Conservation (phyloP, 2,329 filamentous ascomycete genomes). For the Pseudofabraea citricarpa region DNA sequence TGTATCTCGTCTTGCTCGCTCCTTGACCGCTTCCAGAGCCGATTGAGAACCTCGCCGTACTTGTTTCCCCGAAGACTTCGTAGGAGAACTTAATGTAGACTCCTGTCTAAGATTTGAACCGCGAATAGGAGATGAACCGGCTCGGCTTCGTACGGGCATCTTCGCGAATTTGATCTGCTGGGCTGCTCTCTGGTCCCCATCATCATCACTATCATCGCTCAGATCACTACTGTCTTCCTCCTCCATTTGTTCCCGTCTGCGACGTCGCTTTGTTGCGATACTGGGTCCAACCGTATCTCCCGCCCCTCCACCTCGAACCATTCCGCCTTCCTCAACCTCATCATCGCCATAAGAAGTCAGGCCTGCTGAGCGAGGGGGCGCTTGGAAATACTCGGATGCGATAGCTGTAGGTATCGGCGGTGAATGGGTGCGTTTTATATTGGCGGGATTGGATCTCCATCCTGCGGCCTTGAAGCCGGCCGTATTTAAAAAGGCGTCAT, state of each 20-base stretch:
- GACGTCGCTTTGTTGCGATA: slow-evolving; percentile 60
- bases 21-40: slow-evolving; percentile 64
- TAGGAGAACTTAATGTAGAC: slow-evolving; percentile 71
- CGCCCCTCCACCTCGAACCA: slow-evolving; percentile 63
- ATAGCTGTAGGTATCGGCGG: slow-evolving; percentile 81
- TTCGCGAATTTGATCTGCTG: slow-evolving; percentile 96
- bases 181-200: slow-evolving; percentile 65
- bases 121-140: slow-evolving; percentile 83
- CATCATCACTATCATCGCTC: slow-evolving; percentile 80
- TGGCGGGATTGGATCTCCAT: slow-evolving; percentile 69
- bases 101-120: slow-evolving; percentile 57
- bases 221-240: slow-evolving; percentile 84
- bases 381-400: slow-evolving; percentile 80
- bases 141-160: slow-evolving; percentile 82
- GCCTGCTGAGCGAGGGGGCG: slow-evolving; percentile 55
- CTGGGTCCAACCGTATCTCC: slow-evolving; percentile 65
- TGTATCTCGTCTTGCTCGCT: slow-evolving; percentile 66
- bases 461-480: slow-evolving; percentile 78
- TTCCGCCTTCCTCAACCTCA: slow-evolving; percentile 59
- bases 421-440: slow-evolving; percentile 79
- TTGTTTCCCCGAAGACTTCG: slow-evolving; percentile 33
- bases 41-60: slow-evolving; percentile 65
- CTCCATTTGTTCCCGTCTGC: slow-evolving; percentile 63
- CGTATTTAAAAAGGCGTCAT: slow-evolving; percentile 74
- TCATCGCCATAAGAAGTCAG: slow-evolving; percentile 62